Evolutionary conservation across 768 basidiomycete genomes (phyloP).

Genomic region (Goffeauzyma gilvescens): DNA sequence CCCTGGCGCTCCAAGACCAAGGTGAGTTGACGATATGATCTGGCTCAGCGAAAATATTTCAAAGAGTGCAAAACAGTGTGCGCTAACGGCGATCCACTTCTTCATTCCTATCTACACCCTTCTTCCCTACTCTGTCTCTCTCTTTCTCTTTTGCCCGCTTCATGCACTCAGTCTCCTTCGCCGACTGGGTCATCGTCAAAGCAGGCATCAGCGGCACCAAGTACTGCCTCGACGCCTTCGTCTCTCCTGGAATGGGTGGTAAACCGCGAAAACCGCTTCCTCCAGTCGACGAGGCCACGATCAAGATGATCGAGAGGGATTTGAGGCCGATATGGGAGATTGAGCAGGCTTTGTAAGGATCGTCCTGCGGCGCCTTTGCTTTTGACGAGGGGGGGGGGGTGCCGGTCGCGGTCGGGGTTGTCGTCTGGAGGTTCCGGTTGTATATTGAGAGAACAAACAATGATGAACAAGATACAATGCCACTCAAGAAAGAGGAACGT

Average conservation of each 20-base stretch:
- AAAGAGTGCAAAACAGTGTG: not conserved
- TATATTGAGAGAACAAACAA: too few relatives aligned
- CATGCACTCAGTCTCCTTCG: slow-evolving; percentile 22
- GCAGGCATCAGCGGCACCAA: slow-evolving; percentile 32
- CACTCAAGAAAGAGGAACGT: too few relatives aligned
- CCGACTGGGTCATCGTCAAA: slow-evolving; percentile 33
- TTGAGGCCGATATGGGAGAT: slow-evolving; percentile 28
- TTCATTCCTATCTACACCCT: too few relatives aligned
- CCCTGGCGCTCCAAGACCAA: slow-evolving; percentile 30
- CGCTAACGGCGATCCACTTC: too few relatives aligned
- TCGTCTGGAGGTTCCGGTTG: too few relatives aligned
- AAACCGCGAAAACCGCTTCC: slow-evolving; percentile 28
- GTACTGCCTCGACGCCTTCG: slow-evolving; percentile 30
- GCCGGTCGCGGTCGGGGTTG: too few relatives aligned
- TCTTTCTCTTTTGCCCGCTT: too few relatives aligned
- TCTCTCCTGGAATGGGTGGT: slow-evolving; percentile 30
- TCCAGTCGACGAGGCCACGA: slow-evolving; percentile 18
- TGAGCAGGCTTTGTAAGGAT: slow-evolving; percentile 22
- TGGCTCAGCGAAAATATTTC: not conserved
- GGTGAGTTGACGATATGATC: slow-evolving; percentile 4
- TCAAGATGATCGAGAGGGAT: slow-evolving; percentile 29
- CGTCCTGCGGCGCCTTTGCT: too few relatives aligned
- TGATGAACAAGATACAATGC: too few relatives aligned
- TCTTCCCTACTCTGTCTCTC: too few relatives aligned
- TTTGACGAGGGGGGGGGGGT: too few relatives aligned